Base-by-base conservation (phyloP, 768 basidiomycete species). In the Lactarius akahatsu region DNA sequence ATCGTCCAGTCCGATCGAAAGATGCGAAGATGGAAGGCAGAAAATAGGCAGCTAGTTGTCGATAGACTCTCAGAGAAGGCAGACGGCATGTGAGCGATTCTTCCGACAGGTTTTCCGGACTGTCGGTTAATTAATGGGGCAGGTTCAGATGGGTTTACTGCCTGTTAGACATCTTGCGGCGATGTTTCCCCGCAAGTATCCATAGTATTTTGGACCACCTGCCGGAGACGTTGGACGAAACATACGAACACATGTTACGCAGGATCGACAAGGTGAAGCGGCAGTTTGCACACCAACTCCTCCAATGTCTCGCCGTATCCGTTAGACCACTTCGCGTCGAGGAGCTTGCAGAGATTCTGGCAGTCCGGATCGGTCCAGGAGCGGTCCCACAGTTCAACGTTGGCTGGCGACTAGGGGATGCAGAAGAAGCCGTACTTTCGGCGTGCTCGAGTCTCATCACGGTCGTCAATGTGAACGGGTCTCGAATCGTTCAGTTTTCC, bases 121-220 rank as follows among this genome's bases (percentile, higher is more conserved):
- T 38, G 38, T 38, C 38, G 4, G 2, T 16, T 2, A 52, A 9
- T 4, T 1, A 30, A 13, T 32, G 40, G 16, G 18, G 0, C 18
- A 64, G 63, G 63, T 64, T 64, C 32, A 20, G 57, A 34, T 64
- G 57, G 56, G 57, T 47, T 2, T 36, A 23, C 23, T 64, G 63
- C 34, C 26, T 57, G 34, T 9, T 64, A 1, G 18, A 36, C 2
- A 43, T 47, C 32, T 43, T 64, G 30, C 36, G 63, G 2, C 43
- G 20, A 16, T 58, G 63, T 26, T 45, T 58, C 5, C 43, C 56
- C 1, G 32, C 6, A 10, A 16, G 43, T 13, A 58, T 64, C 30
- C 56, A 10, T 11, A 18, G 10, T 15, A 55, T 57, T 40, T 30
- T 64, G 11, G 11, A 58, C 0, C 34, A 57, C 26, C 34, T 64